Percentiles rank a stretch among this genome's conserved stretches.
phyloP scores from a whole-genome alignment of 495 filamentous ascomycete genomes.

The Penicillium silybi region DNA sequence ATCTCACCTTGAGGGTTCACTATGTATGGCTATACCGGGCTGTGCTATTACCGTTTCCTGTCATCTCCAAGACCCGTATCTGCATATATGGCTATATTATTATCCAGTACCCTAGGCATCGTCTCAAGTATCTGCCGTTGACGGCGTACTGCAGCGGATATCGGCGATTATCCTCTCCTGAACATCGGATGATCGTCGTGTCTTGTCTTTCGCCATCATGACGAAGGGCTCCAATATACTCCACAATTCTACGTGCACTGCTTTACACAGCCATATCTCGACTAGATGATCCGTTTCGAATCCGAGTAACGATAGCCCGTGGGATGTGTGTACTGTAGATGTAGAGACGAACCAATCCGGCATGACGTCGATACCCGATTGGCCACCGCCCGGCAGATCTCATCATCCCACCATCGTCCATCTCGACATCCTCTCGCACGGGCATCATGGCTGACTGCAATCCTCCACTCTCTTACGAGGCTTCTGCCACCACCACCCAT shows the following conservation, averaged over 20 bases:
- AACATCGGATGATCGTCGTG: slow-evolving; percentile 14
- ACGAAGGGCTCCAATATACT: slow-evolving; percentile 9
- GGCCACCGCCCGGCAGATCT: slow-evolving; percentile 16
- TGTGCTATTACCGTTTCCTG: too few species aligned
- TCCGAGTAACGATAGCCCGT: not conserved
- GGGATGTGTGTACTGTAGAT: not conserved
- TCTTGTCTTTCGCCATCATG: slow-evolving; percentile 16
- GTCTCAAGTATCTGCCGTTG: not conserved
- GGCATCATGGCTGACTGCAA: slow-evolving; percentile 45
- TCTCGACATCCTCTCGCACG: not conserved
- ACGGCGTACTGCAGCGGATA: not conserved
- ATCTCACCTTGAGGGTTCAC: too few species aligned
- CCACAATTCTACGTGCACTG: not conserved
- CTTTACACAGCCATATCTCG: not conserved
- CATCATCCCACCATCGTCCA: slow-evolving; percentile 6
- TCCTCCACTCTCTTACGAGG: slow-evolving; percentile 68
- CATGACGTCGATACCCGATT: slow-evolving; percentile 12
- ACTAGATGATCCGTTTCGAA: not conserved
- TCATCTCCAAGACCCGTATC: not conserved
- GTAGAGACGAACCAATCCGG: not conserved
- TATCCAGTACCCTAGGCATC: not conserved
- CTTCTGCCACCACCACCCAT: slow-evolving; percentile 67
- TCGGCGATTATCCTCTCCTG: slow-evolving; percentile 6
- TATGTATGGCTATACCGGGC: too few species aligned
- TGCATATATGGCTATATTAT: not conserved